Evolutionary conservation across 371 early-diverging fungal genomes (phyloP), one percentile per base, ranked within the genome.

Genomic region (Apophysomyces ossiformis): DNA sequence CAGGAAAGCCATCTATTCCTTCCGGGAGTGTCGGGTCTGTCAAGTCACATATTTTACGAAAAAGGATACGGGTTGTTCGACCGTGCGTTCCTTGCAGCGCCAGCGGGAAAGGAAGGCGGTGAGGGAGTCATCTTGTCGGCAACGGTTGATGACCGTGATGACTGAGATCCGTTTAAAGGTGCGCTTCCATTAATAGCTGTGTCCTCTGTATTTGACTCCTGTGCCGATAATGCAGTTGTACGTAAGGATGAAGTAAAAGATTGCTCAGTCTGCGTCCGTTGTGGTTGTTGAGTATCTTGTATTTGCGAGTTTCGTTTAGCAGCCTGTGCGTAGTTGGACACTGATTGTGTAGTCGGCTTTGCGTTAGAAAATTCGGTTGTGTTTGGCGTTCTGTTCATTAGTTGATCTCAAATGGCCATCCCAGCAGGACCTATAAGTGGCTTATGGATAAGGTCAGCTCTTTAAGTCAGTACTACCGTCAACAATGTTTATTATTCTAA

Each of bases 261-360:
- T 59, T 18, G 15, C 36, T 58, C 38, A 38, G 35, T 18, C 37
- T 57, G 57, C 5, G n/a, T 45, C 46, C 46, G 5, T 59, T n/a
- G 58, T 37, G 58, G 12, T 39, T 44, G 65, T 44, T 37, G 18
- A 41, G 35, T 45, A 41, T 37, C 68, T 58, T 73, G 73, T 56
- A 26, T 26, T 26, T 26, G 32, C 32, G 75, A 71, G 69, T 67
- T 73, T 73, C 74, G 69, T 63, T 75, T 78, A 45, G 72, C 75
- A 71, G 79, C 79, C 65, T 72, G 76, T 71, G 79, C 79, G 76
- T 79, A 75, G 58, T 79, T 75, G 72, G 72, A 79, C 67, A 75
- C 79, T 73, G 69, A 64, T 75, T 73, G 69, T 45, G 66, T 54
- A 69, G 69, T 69, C 60, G 73, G 66, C 67, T 68, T 69, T 47